Percentiles rank a stretch among this genome's conserved stretches.
phyloP scores from a whole-genome alignment of 2,329 filamentous ascomycete genomes.

The Ramularia endophylla region DNA sequence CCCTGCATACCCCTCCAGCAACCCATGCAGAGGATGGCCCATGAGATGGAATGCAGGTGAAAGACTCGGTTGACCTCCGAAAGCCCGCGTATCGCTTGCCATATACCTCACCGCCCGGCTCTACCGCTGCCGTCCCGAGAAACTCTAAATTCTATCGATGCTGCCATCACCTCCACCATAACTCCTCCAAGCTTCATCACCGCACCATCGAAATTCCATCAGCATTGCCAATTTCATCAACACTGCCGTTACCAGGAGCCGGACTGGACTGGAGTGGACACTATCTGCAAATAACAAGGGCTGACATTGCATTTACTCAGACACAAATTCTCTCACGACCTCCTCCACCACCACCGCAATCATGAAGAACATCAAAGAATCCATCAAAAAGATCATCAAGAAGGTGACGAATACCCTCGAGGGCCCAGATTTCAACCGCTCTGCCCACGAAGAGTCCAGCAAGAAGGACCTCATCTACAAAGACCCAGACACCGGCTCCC shows the following conservation, averaged over 20 bases:
- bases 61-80: too few species aligned
- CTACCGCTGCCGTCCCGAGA: too few species aligned
- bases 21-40: too few species aligned
- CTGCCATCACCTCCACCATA: too few species aligned
- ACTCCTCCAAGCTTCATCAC: neutral
- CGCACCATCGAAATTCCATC: neutral
- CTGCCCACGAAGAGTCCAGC: slow-evolving; percentile 1
- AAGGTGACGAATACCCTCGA: slow-evolving; percentile 1
- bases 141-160: too few species aligned
- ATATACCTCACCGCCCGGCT: too few species aligned
- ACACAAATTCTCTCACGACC: neutral
- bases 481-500: slow-evolving; percentile 1
- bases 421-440: slow-evolving; percentile 7
- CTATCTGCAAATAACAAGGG: too few species aligned
- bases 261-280: too few species aligned
- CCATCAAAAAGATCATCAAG: slow-evolving; percentile 1
- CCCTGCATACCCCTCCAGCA: neutral
- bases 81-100: too few species aligned
- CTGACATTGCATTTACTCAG: neutral
- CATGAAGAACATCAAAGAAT: slow-evolving; percentile 1
- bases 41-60: too few species aligned
- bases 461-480: neutral
- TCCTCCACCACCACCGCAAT: neutral
- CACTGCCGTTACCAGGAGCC: slow-evolving; percentile 11
- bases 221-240: neutral